Conservation (phyloP, 1,139 yeast species). For the Suhomyces panamericanus region DNA sequence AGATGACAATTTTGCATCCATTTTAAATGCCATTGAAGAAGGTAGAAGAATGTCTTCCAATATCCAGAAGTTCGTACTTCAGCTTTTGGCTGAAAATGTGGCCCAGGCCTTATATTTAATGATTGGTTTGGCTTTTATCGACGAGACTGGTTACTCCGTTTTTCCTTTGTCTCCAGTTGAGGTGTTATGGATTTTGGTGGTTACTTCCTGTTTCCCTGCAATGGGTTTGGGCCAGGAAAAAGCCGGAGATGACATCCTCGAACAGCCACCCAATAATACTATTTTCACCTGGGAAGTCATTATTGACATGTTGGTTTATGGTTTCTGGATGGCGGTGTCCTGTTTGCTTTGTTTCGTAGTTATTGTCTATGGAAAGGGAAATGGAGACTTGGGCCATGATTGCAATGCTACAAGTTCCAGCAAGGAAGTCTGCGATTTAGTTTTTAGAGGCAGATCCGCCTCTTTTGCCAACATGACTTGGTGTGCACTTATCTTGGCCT, state of each 20-base stretch:
- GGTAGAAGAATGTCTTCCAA: constrained; percentile 50
- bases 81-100: constrained; percentile 49
- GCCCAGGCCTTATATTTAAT: constrained; percentile 46
- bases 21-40: constrained; percentile 52
- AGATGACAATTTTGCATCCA: constrained; percentile 52
- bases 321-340: constrained; percentile 39
- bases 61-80: constrained; percentile 50
- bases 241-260: constrained; percentile 33
- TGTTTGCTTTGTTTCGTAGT: constrained; percentile 33
- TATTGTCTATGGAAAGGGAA: constrained; percentile 33
- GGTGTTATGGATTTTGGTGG: constrained; percentile 39
- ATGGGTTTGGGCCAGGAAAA: constrained; percentile 42
- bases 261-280: constrained; percentile 30
- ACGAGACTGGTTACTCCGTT: constrained; percentile 32
- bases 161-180: constrained; percentile 41
- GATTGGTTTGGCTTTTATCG: constrained; percentile 39
- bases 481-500: constrained; percentile 32
- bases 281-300: constrained; percentile 37
- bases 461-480: constrained; percentile 31
- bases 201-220: constrained; percentile 42
- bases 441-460: constrained; percentile 28
- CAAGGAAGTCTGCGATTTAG: constrained; percentile 21
- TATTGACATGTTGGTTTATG: constrained; percentile 35
- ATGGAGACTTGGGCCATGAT: constrained; percentile 32
- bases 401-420: constrained; percentile 24